Evolutionary conservation across 2,329 filamentous ascomycete genomes (phyloP).

Genomic region (Sarocladium strictum): DNA sequence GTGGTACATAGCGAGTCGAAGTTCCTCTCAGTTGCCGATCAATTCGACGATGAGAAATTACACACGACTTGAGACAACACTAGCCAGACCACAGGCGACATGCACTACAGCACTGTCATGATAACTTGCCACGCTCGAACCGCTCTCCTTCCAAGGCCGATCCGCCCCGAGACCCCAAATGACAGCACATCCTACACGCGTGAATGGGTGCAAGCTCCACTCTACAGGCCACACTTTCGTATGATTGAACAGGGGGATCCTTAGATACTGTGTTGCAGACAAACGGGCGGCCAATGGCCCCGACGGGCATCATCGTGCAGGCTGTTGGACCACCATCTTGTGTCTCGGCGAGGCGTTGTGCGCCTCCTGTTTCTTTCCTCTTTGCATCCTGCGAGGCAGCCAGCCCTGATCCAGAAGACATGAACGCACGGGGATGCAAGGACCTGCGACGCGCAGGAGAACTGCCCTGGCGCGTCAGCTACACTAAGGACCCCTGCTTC

Average conservation of each 20-base stretch:
- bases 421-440: constrained; percentile 1
- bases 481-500: constrained; percentile 1
- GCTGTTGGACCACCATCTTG: background rate
- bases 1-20: no score
- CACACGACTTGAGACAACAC: background rate
- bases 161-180: constrained; percentile 6
- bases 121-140: background rate
- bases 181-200: constrained; percentile 6
- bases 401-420: background rate
- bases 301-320: constrained; percentile 3
- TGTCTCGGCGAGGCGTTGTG: background rate
- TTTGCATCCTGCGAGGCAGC: background rate
- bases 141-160: background rate
- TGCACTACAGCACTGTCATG: no score
- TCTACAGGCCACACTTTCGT: background rate
- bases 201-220: background rate
- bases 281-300: background rate
- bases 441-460: background rate
- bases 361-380: background rate
- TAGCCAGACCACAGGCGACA: background rate
- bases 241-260: background rate
- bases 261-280: constrained; percentile 6
- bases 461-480: background rate
- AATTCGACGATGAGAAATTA: no score
- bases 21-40: no score